These are phyloP conservation scores for Naganishia randhawae DNA, from an alignment of 768 basidiomycete species.

Conservation along the genomic window DNA sequence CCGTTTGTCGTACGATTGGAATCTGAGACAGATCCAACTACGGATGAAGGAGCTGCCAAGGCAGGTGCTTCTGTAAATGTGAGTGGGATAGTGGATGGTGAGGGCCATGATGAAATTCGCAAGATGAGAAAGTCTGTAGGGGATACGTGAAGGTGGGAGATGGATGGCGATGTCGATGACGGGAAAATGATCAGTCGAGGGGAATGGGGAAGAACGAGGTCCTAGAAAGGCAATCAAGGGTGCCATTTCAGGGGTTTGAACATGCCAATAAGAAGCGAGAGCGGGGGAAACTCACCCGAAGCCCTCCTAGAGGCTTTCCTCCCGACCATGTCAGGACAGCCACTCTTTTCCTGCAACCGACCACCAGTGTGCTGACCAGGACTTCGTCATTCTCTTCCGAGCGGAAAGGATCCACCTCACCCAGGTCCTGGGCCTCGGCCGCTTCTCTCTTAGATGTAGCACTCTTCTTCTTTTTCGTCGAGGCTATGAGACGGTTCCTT, in stretches of 20 bases:
- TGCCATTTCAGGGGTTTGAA: not conserved
- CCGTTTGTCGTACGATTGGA: not conserved
- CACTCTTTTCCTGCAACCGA: constrained; percentile 80
- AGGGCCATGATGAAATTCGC: constrained; percentile 32
- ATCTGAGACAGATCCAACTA: constrained; percentile 10
- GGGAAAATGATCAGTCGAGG: constrained; percentile 79
- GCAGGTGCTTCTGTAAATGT: constrained; percentile 35
- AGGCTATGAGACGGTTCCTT: not conserved
- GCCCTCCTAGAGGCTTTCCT: constrained; percentile 21
- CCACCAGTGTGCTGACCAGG: constrained; percentile 68
- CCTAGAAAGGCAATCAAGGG: constrained; percentile 57
- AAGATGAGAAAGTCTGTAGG: constrained; percentile 41
- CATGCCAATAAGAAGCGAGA: not conserved
- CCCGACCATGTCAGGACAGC: constrained; percentile 62
- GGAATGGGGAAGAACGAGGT: constrained; percentile 78
- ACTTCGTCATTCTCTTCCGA: constrained; percentile 59
- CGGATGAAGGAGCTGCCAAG: constrained; percentile 26
- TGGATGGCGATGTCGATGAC: constrained; percentile 66
- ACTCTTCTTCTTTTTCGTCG: constrained; percentile 26
- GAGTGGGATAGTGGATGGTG: constrained; percentile 31
- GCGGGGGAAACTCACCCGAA: not conserved
- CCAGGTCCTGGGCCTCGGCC: constrained; percentile 33
- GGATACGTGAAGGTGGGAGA: constrained; percentile 59
- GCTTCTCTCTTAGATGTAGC: constrained; percentile 32
- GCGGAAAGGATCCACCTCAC: constrained; percentile 32